Base-by-base conservation (phyloP, 805 yeast species). In the Starmerella geochares region DNA sequence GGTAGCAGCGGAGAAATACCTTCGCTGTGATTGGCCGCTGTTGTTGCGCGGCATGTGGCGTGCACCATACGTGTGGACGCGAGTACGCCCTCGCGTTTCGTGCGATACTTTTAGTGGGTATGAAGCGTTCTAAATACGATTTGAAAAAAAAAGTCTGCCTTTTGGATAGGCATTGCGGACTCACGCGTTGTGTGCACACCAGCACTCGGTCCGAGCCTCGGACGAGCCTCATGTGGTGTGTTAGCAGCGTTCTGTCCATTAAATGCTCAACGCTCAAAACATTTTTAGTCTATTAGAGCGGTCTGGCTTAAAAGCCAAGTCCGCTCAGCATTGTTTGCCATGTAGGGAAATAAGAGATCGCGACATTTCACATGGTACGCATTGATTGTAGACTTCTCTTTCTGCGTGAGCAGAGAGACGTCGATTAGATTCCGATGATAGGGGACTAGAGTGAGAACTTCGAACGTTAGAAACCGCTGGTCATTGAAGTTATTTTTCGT, bases 371-470 rank as follows among this genome's bases (percentile, higher is more conserved):
- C 58, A 63, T 90, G 88, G 62, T 83, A 86, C 1, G 63, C 60
- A 61, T 92, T 80, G 52, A 92, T 70, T 79, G 84, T 79, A 1
- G 62, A 57, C 49, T 72, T 74, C 65, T 90, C 96, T 17, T 77
- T 80, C 0, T 54, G 54, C 1, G 76, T 72, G 58, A 90, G 71
- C 61, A 83, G 56, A 4, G 60, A 54, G 8, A 58, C 63, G 61
- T 88, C 85, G 52, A 88, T 87, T 62, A 90, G 73, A 42, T 76
- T 79, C 55, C 72, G 73, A 64, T 95, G 85, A 65, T 83, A 83
- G 20, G 98, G 98, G 84, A 67, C 72, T 57, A 80, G 65, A 0
- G 97, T 90, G 44, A 86, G 68, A 56, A 92, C 85, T 55, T 85
- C 94, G 63, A 92, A 87, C 50, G 75, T 78, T 46, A 77, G 73